Evolutionary conservation across 1,139 yeast genomes (phyloP), one percentile per base, ranked within the genome.

Genomic region (Sugiyamaella sp.): DNA sequence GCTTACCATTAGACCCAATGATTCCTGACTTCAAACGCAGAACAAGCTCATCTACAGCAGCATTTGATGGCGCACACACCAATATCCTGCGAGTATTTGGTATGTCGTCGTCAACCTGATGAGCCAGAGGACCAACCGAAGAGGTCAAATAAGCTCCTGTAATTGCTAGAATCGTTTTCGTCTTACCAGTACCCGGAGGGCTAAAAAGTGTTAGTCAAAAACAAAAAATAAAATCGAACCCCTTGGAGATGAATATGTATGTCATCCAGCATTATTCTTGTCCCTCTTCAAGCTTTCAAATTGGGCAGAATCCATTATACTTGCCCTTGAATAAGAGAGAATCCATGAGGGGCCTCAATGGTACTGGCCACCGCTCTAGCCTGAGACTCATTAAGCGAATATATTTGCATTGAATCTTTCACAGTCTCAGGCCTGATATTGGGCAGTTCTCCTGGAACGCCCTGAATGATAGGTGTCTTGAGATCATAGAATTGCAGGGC

Each of bases 121-220:
- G 22, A 10, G 39, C 9, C 12, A 16, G 10, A 6, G 33, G 10
- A 14, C 27, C 24, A 3, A 19, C 33, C 6, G 50, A 45, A 1
- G 51, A 38, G 0, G 85, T 77, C 54, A 91, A 71, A 55, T 85
- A 81, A 54, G 89, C 83, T 0, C 98, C 97, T 42, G 93, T 82
- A 53, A 93, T 85, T 22, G 97, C 97, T 42, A 95, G 71, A 73
- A 95, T 93, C 0, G 99, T 95, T 67, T 93, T 95, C 1, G 99
- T 95, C 69, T 95, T 95, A 74, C 99, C 99, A 0, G 99, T 93
- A 72, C 97, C 97, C 0, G 97, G 97, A 1, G 97, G 97, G 56
- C 68, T 63, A 55, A 22, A 49, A 48, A 43, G 49, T 49, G 51
- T 52, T 35, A 19, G 47, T 38, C 43, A 52, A 37, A 24, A 37